These are phyloP conservation scores for Pulicaria dysenterica DNA, from an alignment of 129 eudicot species.

Conservation along the genomic window DNA sequence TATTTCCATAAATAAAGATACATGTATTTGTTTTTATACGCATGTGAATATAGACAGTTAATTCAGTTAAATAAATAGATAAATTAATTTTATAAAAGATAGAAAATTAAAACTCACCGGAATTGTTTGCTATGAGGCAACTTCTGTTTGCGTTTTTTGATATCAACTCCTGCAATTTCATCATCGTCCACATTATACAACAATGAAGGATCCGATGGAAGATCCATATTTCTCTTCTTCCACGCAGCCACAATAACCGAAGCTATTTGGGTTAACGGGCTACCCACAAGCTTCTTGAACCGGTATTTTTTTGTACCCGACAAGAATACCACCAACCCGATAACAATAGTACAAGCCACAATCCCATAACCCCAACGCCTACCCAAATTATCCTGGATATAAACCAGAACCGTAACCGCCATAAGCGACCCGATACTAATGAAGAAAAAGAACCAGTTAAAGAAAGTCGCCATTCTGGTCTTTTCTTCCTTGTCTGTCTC, in stretches of 20 bases:
- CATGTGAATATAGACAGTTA: constrained; percentile 16
- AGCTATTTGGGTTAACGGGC: constrained; percentile 90
- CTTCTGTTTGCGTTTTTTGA: constrained; percentile 56
- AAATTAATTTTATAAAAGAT: background rate
- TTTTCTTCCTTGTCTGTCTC: constrained; percentile 60
- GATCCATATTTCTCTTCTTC: constrained; percentile 62
- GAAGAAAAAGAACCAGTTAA: constrained; percentile 90
- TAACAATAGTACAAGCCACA: constrained; percentile 61
- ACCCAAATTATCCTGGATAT: constrained; percentile 78
- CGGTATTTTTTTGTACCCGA: constrained; percentile 71
- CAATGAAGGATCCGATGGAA: constrained; percentile 64
- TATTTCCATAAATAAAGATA: background rate
- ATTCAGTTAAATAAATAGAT: constrained; percentile 21
- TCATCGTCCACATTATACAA: constrained; percentile 55
- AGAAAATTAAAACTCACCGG: constrained; percentile 45
- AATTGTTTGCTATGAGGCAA: constrained; percentile 79
- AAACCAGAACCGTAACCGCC: constrained; percentile 80
- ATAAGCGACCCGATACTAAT: constrained; percentile 72
- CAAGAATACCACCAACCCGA: constrained; percentile 57
- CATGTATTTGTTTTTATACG: background rate
- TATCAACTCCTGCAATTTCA: constrained; percentile 29
- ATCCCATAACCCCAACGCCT: constrained; percentile 91
- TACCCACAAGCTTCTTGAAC: constrained; percentile 82
- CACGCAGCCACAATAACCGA: constrained; percentile 77
- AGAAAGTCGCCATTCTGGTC: constrained; percentile 62